Percentiles rank a stretch among this genome's conserved stretches.
Conservation (phyloP, 2,329 filamentous ascomycete genomes). For the Colletotrichum viniferum region DNA sequence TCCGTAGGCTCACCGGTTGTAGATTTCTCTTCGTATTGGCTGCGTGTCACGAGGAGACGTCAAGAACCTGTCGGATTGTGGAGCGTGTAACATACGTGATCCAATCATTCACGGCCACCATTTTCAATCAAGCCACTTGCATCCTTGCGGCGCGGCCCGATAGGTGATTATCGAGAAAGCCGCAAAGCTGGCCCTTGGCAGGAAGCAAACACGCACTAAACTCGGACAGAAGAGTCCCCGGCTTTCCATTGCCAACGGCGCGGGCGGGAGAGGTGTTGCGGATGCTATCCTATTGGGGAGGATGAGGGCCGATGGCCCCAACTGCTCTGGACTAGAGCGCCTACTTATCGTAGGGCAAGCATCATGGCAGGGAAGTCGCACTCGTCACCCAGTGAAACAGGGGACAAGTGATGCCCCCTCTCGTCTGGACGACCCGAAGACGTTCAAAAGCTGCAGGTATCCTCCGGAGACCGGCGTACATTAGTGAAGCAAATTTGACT, state of each 20-base stretch:
- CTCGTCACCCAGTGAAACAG: slow-evolving; percentile 4
- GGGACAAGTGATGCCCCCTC: not conserved
- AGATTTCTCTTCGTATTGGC: not conserved
- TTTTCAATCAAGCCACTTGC: not conserved
- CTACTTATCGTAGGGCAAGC: not conserved
- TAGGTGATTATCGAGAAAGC: slow-evolving; percentile 3
- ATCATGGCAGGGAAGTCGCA: not conserved
- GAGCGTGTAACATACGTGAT: not conserved
- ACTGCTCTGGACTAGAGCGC: not conserved
- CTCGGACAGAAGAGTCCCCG: not conserved
- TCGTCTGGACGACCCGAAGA: not conserved
- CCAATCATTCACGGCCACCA: not conserved
- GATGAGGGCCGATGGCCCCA: not conserved
- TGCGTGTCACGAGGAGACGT: not conserved
- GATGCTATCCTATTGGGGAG: not conserved
- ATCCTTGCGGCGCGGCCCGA: slow-evolving; percentile 13
- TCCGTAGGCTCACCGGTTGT: not conserved
- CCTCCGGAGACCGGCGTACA: not conserved
- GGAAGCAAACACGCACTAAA: not conserved
- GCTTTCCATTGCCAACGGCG: not conserved
- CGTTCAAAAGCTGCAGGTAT: not conserved
- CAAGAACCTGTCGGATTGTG: not conserved
- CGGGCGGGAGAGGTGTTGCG: not conserved
- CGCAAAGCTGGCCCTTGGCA: not conserved
- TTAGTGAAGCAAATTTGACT: not conserved